phyloP scores from a whole-genome alignment of 331 rosid genomes.

The Malus hybrid region DNA sequence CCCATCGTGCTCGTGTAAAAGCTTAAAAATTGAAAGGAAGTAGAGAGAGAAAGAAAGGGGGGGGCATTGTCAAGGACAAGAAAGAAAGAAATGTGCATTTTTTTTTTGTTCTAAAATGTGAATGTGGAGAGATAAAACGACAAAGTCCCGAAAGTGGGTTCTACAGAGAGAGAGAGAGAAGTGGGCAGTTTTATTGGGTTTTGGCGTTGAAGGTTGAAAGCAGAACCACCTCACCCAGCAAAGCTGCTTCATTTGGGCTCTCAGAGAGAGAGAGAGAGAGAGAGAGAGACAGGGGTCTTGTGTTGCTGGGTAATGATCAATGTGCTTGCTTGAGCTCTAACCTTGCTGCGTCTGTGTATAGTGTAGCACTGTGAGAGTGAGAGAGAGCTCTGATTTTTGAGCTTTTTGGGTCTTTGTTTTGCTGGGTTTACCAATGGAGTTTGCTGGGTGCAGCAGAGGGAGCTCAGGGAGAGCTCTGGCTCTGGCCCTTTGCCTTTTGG shows the following conservation, averaged over 20 bases:
- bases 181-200: conserved; percentile 12
- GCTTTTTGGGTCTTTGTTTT: conserved; percentile 8
- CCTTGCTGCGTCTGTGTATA: background rate
- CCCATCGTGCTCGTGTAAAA: background rate
- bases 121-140: conserved; percentile 17
- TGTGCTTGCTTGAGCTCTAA: conserved; percentile 10
- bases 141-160: background rate
- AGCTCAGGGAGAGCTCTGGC: conserved; percentile 17
- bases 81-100: conserved; percentile 5
- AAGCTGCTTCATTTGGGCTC: conserved; percentile 1
- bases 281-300: background rate
- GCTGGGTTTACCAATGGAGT: conserved; percentile 27
- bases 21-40: background rate
- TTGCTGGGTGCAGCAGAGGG: conserved; percentile 20
- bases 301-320: conserved; percentile 1
- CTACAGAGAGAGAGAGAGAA: background rate
- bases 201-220: conserved; percentile 12
- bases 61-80: conserved; percentile 4
- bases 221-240: conserved; percentile 1
- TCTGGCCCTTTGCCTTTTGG: conserved; percentile 32
- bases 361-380: conserved; percentile 4
- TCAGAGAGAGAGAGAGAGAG: background rate
- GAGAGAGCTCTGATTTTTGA: conserved; percentile 2
- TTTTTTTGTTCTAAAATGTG: background rate
- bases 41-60: background rate